Conservation (phyloP, 306 rosid species). For the Styphnolobium japonicum region DNA sequence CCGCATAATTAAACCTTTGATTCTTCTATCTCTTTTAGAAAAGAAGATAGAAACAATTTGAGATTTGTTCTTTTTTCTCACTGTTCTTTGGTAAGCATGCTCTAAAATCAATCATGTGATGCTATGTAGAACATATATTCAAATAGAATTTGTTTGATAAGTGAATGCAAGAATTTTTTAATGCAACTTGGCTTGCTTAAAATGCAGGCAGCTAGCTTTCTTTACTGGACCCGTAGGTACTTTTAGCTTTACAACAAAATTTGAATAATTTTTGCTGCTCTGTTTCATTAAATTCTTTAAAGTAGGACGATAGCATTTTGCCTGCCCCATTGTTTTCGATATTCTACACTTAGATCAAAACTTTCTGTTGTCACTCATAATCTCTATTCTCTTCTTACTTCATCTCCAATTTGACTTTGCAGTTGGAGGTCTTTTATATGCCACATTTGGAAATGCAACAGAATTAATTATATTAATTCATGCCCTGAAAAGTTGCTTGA, state of each 20-base stretch:
- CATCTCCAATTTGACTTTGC: conserved; percentile 25
- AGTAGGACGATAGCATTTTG: too few species aligned
- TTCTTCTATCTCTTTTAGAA: not conserved
- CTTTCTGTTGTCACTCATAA: too few species aligned
- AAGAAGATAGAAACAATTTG: not conserved
- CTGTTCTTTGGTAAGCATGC: not conserved
- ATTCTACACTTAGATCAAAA: not conserved
- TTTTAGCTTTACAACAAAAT: not conserved
- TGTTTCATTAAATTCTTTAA: not conserved
- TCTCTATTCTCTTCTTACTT: not conserved
- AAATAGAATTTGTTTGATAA: not conserved
- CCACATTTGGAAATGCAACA: conserved; percentile 86
- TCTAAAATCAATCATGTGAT: not conserved
- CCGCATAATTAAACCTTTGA: too few species aligned
- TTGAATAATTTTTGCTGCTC: not conserved
- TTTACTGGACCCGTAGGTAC: conserved; percentile 35
- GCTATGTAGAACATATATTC: not conserved
- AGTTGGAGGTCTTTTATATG: conserved; percentile 77
- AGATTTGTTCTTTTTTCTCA: not conserved
- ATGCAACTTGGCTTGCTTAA: not conserved
- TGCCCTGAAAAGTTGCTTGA: conserved; percentile 58
- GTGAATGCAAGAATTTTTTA: not conserved
- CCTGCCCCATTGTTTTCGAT: not conserved
- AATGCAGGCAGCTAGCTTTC: conserved; percentile 27
- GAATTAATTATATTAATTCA: conserved; percentile 71